These are phyloP conservation scores for Hortiboletus flavorubellus DNA, from an alignment of 768 basidiomycete genomes.

Conservation along the genomic window DNA sequence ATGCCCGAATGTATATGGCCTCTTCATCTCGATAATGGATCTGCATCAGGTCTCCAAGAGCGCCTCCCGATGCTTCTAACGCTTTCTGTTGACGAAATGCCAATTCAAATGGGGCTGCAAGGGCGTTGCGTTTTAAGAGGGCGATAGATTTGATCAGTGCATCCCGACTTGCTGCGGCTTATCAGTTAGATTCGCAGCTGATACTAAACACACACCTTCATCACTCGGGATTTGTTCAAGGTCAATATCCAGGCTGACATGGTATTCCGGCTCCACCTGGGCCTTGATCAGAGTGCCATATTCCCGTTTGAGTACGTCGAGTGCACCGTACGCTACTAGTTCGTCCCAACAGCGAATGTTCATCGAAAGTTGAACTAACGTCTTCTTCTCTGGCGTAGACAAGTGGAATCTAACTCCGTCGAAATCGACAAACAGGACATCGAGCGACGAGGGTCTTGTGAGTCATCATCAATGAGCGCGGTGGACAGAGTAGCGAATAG, in stretches of 20 bases:
- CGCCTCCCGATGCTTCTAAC: conserved; percentile 67
- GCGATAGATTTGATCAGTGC: conserved; percentile 78
- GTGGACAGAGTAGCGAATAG: conserved; percentile 1
- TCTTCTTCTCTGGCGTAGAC: conserved; percentile 84
- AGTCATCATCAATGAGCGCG: conserved; percentile 17
- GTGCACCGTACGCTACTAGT: conserved; percentile 81
- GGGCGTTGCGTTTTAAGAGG: conserved; percentile 86
- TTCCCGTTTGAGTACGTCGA: conserved; percentile 74
- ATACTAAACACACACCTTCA: conserved; percentile 51
- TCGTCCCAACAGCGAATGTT: conserved; percentile 97
- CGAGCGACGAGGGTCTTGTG: conserved; percentile 80
- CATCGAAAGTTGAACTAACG: conserved; percentile 85
- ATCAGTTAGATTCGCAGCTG: conserved; percentile 6
- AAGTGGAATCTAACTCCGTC: conserved; percentile 95
- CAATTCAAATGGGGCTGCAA: conserved; percentile 91
- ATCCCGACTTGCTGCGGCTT: conserved; percentile 65
- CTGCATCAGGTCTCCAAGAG: conserved; percentile 82
- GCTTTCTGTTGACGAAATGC: conserved; percentile 82
- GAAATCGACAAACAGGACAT: conserved; percentile 97
- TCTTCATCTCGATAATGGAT: conserved; percentile 96
- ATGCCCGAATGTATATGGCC: conserved; percentile 92
- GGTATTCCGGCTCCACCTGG: conserved; percentile 82
- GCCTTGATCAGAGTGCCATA: conserved; percentile 70
- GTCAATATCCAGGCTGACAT: conserved; percentile 84
- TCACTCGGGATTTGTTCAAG: conserved; percentile 81